Base-by-base conservation (phyloP, 331 rosid species). In the Ulmus americana region DNA sequence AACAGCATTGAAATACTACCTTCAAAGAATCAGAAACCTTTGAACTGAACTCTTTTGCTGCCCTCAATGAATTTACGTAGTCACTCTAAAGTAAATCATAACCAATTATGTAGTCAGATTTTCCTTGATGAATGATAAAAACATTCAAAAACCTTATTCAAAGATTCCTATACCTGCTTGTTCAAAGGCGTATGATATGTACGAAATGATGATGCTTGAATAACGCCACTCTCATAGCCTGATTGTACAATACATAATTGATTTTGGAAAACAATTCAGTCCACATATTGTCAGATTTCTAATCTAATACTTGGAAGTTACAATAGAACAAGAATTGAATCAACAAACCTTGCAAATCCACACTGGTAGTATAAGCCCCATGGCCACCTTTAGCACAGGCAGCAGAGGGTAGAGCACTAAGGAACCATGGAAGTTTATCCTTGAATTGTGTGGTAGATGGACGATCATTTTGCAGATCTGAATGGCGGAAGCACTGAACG, bases 381-480 rank as follows among this genome's bases (percentile, higher is more conserved):
- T 90, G 98, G 80, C 98, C 98, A 62, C 98, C 98, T 84, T 94
- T 94, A 55, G 98, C 97, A 85, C 98, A 94, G 62, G 88, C 98
- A 55, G 95, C 90, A 76, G 97, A 94, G 56, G 98, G 98, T 39
- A 94, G 80, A 81, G 98, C 88, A 77, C 74, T 70, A 40, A 94
- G 95, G 75, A 94, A 90, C 98, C 97, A 94, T 6, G 98, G 95
- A 59, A 94, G 79, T 81, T 94, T 94, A 70, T 87, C 97, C 79
- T 68, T 79, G 73, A 94, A 94, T 65, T 94, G 97, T 56, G 66
- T 6, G 1, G 95, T 90, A 71, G 98, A 87, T 18, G 98, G 97
- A 22, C 95, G 89, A 46, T 83, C 95, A 53, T 70, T 76, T 6
- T 15, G 79, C 68, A 94, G 85, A 69, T 90, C 95, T 20, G 88